A percentile compares a stretch with the other conserved stretches of the same genome.
These are phyloP conservation scores for Pseudogymnoascus sp. DNA, from an alignment of 2,329 filamentous ascomycete genomes.

Conservation along the genomic window DNA sequence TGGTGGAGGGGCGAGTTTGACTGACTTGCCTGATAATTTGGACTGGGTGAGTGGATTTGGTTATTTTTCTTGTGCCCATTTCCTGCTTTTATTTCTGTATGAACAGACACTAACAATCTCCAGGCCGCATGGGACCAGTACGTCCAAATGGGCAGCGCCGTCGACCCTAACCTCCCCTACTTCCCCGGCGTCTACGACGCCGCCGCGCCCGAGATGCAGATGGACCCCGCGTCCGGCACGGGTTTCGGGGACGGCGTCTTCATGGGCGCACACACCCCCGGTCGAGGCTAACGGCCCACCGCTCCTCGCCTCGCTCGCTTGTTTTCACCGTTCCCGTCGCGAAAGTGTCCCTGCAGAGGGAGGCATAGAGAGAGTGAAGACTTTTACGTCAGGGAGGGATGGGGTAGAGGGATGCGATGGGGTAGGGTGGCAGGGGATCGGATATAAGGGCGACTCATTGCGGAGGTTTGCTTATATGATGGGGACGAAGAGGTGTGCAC, in stretches of 20 bases:
- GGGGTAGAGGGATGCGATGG: not conserved
- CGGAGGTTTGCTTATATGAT: no score
- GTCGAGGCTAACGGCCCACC: conserved; percentile 16
- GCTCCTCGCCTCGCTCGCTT: not conserved
- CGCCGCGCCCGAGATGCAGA: not conserved
- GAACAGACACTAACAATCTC: conserved; percentile 23
- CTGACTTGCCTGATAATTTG: conserved; percentile 49
- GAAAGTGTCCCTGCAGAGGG: not conserved
- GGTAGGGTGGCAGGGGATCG: not conserved
- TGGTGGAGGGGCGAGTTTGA: conserved; percentile 31
- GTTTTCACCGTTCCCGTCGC: not conserved
- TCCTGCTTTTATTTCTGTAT: not conserved
- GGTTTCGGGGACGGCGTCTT: conserved; percentile 24
- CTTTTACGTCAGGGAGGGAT: not conserved
- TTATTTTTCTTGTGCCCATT: not conserved
- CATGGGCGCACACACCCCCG: conserved; percentile 29
- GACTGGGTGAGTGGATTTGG: conserved; percentile 49
- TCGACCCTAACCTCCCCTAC: not conserved
- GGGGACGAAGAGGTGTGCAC: not conserved
- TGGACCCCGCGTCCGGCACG: not conserved
- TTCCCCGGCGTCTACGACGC: not conserved
- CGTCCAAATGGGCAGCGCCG: conserved; percentile 46
- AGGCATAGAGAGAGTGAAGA: no score
- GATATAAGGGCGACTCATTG: no score
- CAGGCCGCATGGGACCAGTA: conserved; percentile 64